These are phyloP conservation scores for Hemisphaericaspora subhashii DNA, from an alignment of 1,139 yeast species.

Conservation along the genomic window DNA sequence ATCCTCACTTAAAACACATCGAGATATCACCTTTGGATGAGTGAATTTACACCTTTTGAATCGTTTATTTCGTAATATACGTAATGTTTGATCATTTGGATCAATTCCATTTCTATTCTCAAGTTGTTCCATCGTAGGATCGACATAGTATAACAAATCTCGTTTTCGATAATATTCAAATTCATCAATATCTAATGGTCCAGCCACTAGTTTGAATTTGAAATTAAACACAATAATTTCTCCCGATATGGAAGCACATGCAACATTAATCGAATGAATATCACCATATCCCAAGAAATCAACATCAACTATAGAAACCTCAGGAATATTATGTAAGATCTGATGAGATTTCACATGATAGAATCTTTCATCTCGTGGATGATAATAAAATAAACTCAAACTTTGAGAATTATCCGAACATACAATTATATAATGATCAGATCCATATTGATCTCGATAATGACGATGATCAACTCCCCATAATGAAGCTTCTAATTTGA, in stretches of 20 bases:
- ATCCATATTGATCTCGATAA: conserved; percentile 22
- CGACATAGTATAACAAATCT: conserved; percentile 26
- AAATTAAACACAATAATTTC: conserved; percentile 46
- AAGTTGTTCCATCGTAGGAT: conserved; percentile 28
- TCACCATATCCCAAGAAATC: conserved; percentile 7
- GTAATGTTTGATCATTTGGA: conserved; percentile 5
- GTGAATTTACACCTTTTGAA: conserved; percentile 26
- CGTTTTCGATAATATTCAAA: conserved; percentile 15
- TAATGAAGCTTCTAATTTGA: conserved; percentile 48
- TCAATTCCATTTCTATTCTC: conserved; percentile 20
- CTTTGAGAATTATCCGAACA: conserved; percentile 60
- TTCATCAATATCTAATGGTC: conserved; percentile 29
- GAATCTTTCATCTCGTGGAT: conserved; percentile 26
- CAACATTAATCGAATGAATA: conserved; percentile 23
- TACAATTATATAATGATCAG: conserved; percentile 39
- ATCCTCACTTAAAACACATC: conserved; percentile 45
- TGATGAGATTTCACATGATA: conserved; percentile 40
- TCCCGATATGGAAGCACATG: conserved; percentile 51
- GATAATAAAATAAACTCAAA: conserved; percentile 42
- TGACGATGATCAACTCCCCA: conserved; percentile 62
- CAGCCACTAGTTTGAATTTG: conserved; percentile 23
- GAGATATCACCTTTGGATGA: conserved; percentile 24
- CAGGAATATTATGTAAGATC: conserved; percentile 61
- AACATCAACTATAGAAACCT: conserved; percentile 30
- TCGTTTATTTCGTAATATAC: conserved; percentile 11